Evolutionary conservation across 306 rosid species (phyloP), one percentile per base, ranked within the genome.

Genomic region (Sphenostylis stenocarpa): DNA sequence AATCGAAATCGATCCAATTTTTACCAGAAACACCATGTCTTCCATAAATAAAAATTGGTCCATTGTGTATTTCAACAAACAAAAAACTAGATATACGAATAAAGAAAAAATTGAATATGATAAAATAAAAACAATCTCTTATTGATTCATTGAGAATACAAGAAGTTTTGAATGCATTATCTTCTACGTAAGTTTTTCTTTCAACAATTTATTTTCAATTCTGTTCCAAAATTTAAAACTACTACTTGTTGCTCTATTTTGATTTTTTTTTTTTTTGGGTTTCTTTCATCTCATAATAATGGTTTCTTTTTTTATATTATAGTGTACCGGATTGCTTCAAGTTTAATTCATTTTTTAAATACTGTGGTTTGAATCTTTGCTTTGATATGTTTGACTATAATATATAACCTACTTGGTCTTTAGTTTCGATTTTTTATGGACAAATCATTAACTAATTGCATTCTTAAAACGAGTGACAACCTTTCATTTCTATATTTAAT

Each of bases 381-480:
- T 16, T 72, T 56, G 20, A 39, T 72, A 15, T 13, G 65, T 55
- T 53, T 55, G 77, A 72, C 38, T 71, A 52, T 4, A 51, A 31
- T 62, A 62, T n/a, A 52, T 33, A 51, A 71, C 38, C 67, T 24
- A 56, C 14, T 15, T 57, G 55, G 56, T 55, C 67, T 58, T 55
- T 16, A 39, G 67, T 56, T 72, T 44, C 41, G 7, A 23, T 14
- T 21, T 70, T 38, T 72, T 15, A 55, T 38, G n/a, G 24, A 24
- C 41, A 56, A 24, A 39, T 14, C 67, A 19, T 56, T 24, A 39
- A 24, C 41, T 56, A 56, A 72, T 34, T 53, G 51, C 10, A 16
- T 21, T 53, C n/a, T 34, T 52, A 71, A 71, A 71, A 34, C 34
- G 23, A 16, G 44, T n/a, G 16, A 11, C 7, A 55, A 6, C 26